A percentile compares a stretch with the other conserved stretches of the same genome.
Evolutionary conservation across 192 early-diverging fungal species (phyloP).

Genomic region (Paraglomus brasilianum): DNA sequence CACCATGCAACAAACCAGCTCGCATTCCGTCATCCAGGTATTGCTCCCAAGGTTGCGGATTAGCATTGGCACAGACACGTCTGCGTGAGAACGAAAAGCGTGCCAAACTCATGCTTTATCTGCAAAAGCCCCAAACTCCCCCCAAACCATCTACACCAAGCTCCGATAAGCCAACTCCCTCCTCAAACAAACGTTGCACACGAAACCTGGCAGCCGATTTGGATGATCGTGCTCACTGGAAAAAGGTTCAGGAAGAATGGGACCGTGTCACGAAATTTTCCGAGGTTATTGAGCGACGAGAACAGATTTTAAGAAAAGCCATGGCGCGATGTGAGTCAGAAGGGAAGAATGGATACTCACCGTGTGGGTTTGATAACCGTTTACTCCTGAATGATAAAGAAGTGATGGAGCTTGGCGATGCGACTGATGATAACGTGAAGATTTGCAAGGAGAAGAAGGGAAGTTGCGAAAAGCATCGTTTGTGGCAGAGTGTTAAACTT

Average conservation of each 20-base stretch:
- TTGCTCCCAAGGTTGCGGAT: constrained; percentile 54
- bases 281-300: constrained; percentile 34
- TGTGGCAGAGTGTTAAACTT: constrained; percentile 49
- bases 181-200: background rate
- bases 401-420: background rate
- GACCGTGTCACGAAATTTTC: constrained; percentile 32
- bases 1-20: constrained; percentile 45
- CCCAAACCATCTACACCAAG: no score
- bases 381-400: background rate
- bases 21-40: constrained; percentile 44
- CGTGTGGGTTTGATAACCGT: background rate
- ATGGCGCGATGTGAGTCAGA: background rate
- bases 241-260: constrained; percentile 29
- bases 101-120: constrained; percentile 17
- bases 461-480: constrained; percentile 47
- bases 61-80: constrained; percentile 46
- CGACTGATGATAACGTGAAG: constrained; percentile 22
- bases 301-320: constrained; percentile 30
- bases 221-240: constrained; percentile 34
- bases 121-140: no score
- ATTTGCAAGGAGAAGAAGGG: constrained; percentile 38
- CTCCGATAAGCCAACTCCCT: no score
- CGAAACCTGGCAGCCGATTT: constrained; percentile 23
- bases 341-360: background rate
- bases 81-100: constrained; percentile 44